A percentile compares a stretch with the other conserved stretches of the same genome.
Evolutionary conservation across 2,329 filamentous ascomycete species (phyloP).

Genomic region (Scleromitrula shiraiana): DNA sequence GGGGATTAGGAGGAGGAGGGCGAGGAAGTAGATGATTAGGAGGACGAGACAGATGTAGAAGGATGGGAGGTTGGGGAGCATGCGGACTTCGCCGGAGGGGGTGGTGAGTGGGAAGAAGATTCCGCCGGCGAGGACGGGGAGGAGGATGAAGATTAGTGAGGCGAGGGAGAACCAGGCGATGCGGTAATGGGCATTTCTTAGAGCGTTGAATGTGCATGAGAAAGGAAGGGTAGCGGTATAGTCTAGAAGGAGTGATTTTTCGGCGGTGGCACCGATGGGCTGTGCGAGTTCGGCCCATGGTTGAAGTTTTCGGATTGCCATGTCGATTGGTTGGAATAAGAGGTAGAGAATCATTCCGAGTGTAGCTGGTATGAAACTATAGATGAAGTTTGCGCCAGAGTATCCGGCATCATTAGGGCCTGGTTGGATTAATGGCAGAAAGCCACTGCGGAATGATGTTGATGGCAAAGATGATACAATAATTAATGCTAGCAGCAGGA

Average conservation of each 20-base stretch:
- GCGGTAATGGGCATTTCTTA: conserved; percentile 52
- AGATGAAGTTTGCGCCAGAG: conserved; percentile 82
- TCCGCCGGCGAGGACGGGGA: conserved; percentile 62
- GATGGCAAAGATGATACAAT: conserved; percentile 70
- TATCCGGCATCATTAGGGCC: conserved; percentile 57
- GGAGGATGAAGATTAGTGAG: conserved; percentile 48
- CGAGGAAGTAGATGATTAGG: conserved; percentile 60
- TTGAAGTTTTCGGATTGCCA: conserved; percentile 55
- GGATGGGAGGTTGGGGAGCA: conserved; percentile 66
- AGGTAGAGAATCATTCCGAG: conserved; percentile 62
- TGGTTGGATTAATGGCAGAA: conserved; percentile 58
- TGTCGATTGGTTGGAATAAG: conserved; percentile 58
- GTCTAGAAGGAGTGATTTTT: conserved; percentile 58
- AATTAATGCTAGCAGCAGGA: conserved; percentile 62
- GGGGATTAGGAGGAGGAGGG: conserved; percentile 55
- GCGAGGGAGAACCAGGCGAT: conserved; percentile 54
- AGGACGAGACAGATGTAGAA: conserved; percentile 68
- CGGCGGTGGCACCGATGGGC: conserved; percentile 51
- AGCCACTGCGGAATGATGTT: conserved; percentile 59
- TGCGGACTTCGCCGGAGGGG: conserved; percentile 42
- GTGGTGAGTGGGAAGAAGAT: conserved; percentile 67
- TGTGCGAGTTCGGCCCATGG: conserved; percentile 59
- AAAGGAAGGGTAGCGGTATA: conserved; percentile 59
- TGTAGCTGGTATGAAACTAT: conserved; percentile 64
- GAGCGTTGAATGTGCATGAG: conserved; percentile 48